Conservation (phyloP, 2,329 filamentous ascomycete genomes). For the Chalara sp. region DNA sequence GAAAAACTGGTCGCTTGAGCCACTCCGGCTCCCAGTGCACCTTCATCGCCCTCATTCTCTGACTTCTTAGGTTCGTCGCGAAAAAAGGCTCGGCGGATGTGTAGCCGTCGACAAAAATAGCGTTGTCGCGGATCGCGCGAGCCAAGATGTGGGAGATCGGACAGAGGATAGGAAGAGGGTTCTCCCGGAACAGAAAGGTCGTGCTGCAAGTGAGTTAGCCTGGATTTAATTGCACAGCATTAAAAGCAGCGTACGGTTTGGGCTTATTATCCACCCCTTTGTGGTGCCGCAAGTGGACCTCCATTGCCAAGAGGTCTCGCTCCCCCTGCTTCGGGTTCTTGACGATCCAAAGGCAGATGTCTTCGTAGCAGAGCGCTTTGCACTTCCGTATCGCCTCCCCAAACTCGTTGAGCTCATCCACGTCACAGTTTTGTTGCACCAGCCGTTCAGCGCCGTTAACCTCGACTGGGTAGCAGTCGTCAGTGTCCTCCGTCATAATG, state of each 20-base stretch:
- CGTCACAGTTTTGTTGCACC: slow-evolving; percentile 7
- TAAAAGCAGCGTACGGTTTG: slow-evolving; percentile 14
- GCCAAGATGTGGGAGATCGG: slow-evolving; percentile 16
- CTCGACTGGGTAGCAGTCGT: slow-evolving; percentile 4
- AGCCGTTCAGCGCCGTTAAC: slow-evolving; percentile 3
- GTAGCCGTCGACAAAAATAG: slow-evolving; percentile 14
- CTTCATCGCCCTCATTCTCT: slow-evolving; percentile 11
- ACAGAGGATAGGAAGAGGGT: slow-evolving; percentile 16
- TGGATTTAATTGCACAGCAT: not conserved
- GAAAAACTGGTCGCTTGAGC: slow-evolving; percentile 16
- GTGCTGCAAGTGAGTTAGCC: slow-evolving; percentile 15
- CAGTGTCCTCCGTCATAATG: slow-evolving; percentile 7
- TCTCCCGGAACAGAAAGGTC: slow-evolving; percentile 16
- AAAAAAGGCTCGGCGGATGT: slow-evolving; percentile 15
- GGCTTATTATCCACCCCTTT: slow-evolving; percentile 21
- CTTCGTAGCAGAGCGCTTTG: slow-evolving; percentile 5
- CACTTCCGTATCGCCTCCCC: not conserved
- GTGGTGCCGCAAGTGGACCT: slow-evolving; percentile 15
- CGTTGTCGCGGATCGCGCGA: slow-evolving; percentile 11
- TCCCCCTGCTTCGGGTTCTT: slow-evolving; percentile 10
- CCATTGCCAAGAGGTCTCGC: slow-evolving; percentile 18
- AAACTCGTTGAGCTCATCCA: not conserved
- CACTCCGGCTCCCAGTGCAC: slow-evolving; percentile 16
- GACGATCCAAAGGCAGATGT: slow-evolving; percentile 14
- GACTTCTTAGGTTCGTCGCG: slow-evolving; percentile 4